Conservation (phyloP, 202 grass and related monocot species). For the Cymbopogon flexuosus region DNA sequence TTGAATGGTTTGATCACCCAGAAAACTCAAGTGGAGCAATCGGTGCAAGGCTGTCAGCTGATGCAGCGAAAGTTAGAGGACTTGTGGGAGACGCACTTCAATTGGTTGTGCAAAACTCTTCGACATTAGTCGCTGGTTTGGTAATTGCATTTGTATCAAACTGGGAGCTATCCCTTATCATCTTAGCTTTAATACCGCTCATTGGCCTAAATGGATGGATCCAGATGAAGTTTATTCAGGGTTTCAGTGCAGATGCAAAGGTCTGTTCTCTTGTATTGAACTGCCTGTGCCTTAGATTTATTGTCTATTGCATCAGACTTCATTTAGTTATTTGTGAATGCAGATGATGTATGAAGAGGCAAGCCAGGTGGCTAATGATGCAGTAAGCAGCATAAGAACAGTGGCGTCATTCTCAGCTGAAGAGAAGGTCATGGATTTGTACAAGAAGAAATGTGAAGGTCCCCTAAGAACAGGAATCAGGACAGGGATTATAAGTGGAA, state of each 20-base stretch:
- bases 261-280: conserved; percentile 29
- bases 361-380: conserved; percentile 91
- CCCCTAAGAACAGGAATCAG: conserved; percentile 73
- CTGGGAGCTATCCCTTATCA: conserved; percentile 77
- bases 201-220: conserved; percentile 86
- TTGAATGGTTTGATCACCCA: conserved; percentile 82
- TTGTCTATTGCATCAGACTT: conserved; percentile 14
- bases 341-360: conserved; percentile 95
- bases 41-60: conserved; percentile 68
- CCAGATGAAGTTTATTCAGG: conserved; percentile 82
- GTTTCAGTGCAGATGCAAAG: conserved; percentile 90
- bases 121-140: conserved; percentile 72
- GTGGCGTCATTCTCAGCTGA: conserved; percentile 80
- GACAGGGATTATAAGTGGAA: conserved; percentile 74
- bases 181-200: conserved; percentile 78
- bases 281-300: neutral
- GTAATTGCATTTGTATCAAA: conserved; percentile 78
- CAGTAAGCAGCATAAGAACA: conserved; percentile 82
- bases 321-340: conserved; percentile 25
- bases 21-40: conserved; percentile 84
- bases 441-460: conserved; percentile 78
- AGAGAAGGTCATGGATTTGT: conserved; percentile 86
- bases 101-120: conserved; percentile 71
- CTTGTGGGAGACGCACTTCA: conserved; percentile 79
- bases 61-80: conserved; percentile 73